Evolutionary conservation across 305 asterid genomes (phyloP), one percentile per base, ranked within the genome.

Genomic region (Fraxinus xanthoxyloides): DNA sequence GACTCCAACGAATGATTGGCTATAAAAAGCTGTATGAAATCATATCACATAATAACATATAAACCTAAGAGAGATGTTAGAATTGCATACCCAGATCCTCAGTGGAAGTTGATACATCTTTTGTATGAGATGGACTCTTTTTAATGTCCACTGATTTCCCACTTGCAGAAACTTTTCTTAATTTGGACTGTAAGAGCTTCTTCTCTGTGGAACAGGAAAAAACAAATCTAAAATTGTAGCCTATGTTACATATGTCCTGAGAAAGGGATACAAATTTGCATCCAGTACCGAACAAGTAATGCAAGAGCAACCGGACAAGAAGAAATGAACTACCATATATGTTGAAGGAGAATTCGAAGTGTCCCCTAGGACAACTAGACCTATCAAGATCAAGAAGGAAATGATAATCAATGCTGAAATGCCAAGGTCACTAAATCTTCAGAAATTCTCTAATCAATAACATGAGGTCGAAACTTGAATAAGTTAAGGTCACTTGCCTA

Each of bases 71-170:
- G 72, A 72, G 77, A 28, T 77, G 80, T 81, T 43, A 46, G 61
- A 76, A 75, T 70, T 48, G 61, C 87, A 82, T 91, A 96, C 99
- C 94, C 82, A 94, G 97, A 92, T 93, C 97, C 87, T 92, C 97
- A 10, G 99, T 96, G 77, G 97, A 91, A 74, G 98, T 96, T 73
- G 99, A 89, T 40, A 85, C 90, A 84, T 94, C 97, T 84, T 88
- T 87, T 83, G 86, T 90, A 56, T 79, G 70, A 75, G 84, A 30
- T 81, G 90, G 81, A 81, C 83, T 87, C 90, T 87, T 87, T 88
- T 81, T 88, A 74, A 87, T 78, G 82, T 89, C 92, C 40, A 30
- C 83, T 56, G 90, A 85, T 88, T 91, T 93, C 85, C 90, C 94
- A 86, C 91, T 86, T 13, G 92, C 87, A 61, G 97, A 94, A 84